These are phyloP conservation scores for Simplicillium sp. DNA, from an alignment of 2,329 filamentous ascomycete species.

Conservation along the genomic window DNA sequence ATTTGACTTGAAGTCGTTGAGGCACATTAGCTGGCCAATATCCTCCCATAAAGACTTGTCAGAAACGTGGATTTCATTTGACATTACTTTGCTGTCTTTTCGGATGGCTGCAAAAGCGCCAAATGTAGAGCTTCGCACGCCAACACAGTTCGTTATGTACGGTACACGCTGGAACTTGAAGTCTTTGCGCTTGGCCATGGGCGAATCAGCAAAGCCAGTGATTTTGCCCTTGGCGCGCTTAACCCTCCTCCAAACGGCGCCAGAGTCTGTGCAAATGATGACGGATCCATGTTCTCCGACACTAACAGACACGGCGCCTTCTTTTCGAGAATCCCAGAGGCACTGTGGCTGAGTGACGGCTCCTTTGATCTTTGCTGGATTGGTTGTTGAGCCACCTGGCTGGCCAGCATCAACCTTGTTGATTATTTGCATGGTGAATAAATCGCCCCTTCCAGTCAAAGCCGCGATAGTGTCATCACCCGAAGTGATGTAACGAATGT, in stretches of 20 bases:
- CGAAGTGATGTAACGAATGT: slow-evolving; percentile 67
- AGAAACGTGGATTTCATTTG: slow-evolving; percentile 56
- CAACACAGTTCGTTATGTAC: slow-evolving; percentile 73
- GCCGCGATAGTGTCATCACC: slow-evolving; percentile 90
- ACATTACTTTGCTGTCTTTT: slow-evolving; percentile 74
- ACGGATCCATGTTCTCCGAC: slow-evolving; percentile 91
- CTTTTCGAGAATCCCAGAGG: slow-evolving; percentile 84
- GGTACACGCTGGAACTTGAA: slow-evolving; percentile 93
- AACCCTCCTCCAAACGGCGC: slow-evolving; percentile 85
- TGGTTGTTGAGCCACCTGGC: slow-evolving; percentile 68
- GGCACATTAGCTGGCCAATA: slow-evolving; percentile 57
- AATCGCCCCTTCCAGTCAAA: slow-evolving; percentile 71
- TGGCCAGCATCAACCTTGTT: slow-evolving; percentile 54
- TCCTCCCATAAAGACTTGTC: slow-evolving; percentile 67
- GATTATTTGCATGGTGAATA: slow-evolving; percentile 76
- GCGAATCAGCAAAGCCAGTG: slow-evolving; percentile 32
- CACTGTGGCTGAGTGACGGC: slow-evolving; percentile 70
- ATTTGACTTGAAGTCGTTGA: slow-evolving; percentile 47
- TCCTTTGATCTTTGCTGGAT: slow-evolving; percentile 80
- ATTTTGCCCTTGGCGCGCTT: slow-evolving; percentile 75
- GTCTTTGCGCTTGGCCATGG: slow-evolving; percentile 64
- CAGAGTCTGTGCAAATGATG: slow-evolving; percentile 85
- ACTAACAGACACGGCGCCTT: slow-evolving; percentile 75
- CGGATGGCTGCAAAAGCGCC: slow-evolving; percentile 85
- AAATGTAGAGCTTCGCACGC: slow-evolving; percentile 79